phyloP scores from a whole-genome alignment of 202 grass and related monocot species.

The Thinopyrum obtusiflorum region DNA sequence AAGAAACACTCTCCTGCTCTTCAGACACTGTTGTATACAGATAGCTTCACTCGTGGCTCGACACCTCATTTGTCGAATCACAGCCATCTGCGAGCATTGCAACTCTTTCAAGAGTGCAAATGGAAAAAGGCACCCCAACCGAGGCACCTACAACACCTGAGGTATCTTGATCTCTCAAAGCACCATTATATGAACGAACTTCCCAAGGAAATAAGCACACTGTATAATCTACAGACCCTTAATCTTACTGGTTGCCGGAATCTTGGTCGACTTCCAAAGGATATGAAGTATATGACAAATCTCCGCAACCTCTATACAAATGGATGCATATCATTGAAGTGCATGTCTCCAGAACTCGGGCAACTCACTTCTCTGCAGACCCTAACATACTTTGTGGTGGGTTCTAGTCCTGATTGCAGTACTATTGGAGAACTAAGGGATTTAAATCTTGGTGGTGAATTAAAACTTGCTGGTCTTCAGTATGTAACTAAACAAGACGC shows the following conservation, averaged over 20 bases:
- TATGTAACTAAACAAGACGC: not conserved
- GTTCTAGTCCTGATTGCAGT: not conserved
- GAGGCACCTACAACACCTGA: too few species aligned
- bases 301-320: constrained; percentile 33
- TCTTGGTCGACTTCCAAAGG: not conserved
- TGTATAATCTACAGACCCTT: constrained; percentile 32
- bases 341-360: constrained; percentile 27
- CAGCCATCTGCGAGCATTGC: not conserved
- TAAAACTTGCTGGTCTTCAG: constrained; percentile 12
- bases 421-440: constrained; percentile 14
- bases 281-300: constrained; percentile 41
- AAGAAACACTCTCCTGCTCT: not conserved
- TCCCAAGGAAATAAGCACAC: not conserved
- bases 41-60: rapidly evolving
- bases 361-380: constrained; percentile 39
- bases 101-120: too few species aligned
- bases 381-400: constrained; percentile 35
- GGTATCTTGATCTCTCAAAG: too few species aligned
- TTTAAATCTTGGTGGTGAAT: constrained; percentile 22
- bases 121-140: too few species aligned
- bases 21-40: not conserved
- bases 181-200: too few species aligned
- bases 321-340: not conserved
- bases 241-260: rapidly evolving
- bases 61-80: not conserved